These are phyloP conservation scores for Millerozyma acaciae DNA, from an alignment of 805 yeast genomes.

Conservation along the genomic window DNA sequence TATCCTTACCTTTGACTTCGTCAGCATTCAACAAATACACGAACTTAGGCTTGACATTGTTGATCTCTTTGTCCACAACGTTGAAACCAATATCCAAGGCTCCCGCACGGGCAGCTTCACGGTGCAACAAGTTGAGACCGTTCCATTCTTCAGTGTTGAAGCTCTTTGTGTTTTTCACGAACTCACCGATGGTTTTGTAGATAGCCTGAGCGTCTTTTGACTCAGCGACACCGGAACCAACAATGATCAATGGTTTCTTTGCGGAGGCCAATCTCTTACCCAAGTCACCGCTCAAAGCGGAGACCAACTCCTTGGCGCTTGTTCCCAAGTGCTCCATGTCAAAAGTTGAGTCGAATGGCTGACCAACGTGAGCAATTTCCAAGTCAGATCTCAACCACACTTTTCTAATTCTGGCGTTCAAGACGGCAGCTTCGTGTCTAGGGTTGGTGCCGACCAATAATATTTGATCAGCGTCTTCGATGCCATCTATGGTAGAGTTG, in stretches of 20 bases:
- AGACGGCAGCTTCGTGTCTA: slow-evolving; percentile 84
- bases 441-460: slow-evolving; percentile 83
- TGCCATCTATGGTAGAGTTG: slow-evolving; percentile 74
- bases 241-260: slow-evolving; percentile 69
- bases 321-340: slow-evolving; percentile 60
- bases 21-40: slow-evolving; percentile 83
- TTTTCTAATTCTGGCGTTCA: slow-evolving; percentile 79
- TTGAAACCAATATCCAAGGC: slow-evolving; percentile 83
- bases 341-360: slow-evolving; percentile 74
- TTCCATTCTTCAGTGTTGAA: slow-evolving; percentile 75
- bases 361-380: slow-evolving; percentile 72
- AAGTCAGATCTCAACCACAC: slow-evolving; percentile 68
- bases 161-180: slow-evolving; percentile 51
- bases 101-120: slow-evolving; percentile 85
- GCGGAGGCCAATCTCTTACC: slow-evolving; percentile 68
- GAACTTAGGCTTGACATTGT: slow-evolving; percentile 59
- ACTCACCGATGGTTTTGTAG: slow-evolving; percentile 56
- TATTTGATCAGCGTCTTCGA: slow-evolving; percentile 80
- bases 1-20: slow-evolving; percentile 62
- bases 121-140: slow-evolving; percentile 74
- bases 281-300: slow-evolving; percentile 61
- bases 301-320: slow-evolving; percentile 50
- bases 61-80: slow-evolving; percentile 43
- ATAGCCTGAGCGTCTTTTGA: slow-evolving; percentile 60
- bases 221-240: slow-evolving; percentile 77